Evolutionary conservation across 306 rosid genomes (phyloP).

Genomic region (Rosa persica): DNA sequence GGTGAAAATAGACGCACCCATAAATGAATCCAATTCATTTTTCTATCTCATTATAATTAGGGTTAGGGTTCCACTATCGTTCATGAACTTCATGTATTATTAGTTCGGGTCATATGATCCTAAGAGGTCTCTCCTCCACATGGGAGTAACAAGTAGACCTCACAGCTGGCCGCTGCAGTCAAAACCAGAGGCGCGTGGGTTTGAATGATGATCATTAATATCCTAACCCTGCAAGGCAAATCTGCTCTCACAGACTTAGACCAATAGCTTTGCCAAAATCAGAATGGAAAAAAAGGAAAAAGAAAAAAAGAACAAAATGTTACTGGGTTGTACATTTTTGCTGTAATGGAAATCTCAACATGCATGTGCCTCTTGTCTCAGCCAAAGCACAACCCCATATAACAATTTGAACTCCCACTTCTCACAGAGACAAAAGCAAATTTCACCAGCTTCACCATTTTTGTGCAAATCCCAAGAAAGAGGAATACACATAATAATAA

Average conservation of each 20-base stretch:
- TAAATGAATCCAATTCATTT: too few species aligned
- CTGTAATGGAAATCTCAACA: constrained; percentile 28
- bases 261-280: constrained; percentile 25
- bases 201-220: background rate
- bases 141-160: background rate
- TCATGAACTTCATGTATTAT: background rate
- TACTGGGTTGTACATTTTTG: constrained; percentile 49
- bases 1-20: too few species aligned
- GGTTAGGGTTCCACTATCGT: background rate
- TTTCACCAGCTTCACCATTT: constrained; percentile 26
- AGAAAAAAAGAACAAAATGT: constrained; percentile 23
- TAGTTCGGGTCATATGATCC: background rate
- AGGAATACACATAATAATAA: background rate
- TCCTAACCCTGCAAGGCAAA: constrained; percentile 5
- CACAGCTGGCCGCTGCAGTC: background rate
- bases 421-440: constrained; percentile 29
- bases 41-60: too few species aligned
- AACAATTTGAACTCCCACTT: constrained; percentile 48
- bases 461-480: constrained; percentile 20
- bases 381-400: constrained; percentile 27
- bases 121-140: background rate
- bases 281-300: constrained; percentile 36
- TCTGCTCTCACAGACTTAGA: background rate
- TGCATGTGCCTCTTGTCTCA: constrained; percentile 23
- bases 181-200: constrained; percentile 10